Evolutionary conservation across 1,284 basidiomycete genomes (phyloP), one percentile per base, ranked within the genome.

Genomic region (Sporisorium exsertum): DNA sequence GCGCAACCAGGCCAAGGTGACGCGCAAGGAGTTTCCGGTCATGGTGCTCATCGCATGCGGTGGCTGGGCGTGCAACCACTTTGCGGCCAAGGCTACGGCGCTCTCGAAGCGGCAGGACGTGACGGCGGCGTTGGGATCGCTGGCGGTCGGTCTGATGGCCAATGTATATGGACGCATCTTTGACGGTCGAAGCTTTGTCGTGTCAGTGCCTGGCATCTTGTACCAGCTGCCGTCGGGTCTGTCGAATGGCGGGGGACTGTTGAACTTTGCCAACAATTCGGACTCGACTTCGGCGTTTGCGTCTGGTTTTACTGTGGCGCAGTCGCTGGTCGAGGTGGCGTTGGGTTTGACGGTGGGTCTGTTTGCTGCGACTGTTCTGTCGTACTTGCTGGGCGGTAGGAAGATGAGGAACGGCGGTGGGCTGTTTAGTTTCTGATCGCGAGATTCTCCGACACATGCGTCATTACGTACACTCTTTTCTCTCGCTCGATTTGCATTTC

Each of bases 141-240:
- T 96, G 77, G 90, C 91, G 1, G 93, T 95, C 45, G 94, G 94
- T 9, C 87, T 94, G 58, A 87, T 94, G 46, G 90, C 94, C 33
- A 95, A 95, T 84, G 52, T 94, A 15, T 95, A 93, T 73, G 93
- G 92, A 12, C 90, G 92, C 46, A 89, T 94, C 86, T 92, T 92
- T 84, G 88, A 89, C 35, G 92, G 92, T 2, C 92, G 92, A 59
- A 90, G 91, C 2, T 94, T 93, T 78, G 91, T 92, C 22, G 89
- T 93, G 9, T 84, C 77, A 9, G 76, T 80, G 9, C 63, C 84
- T 22, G 92, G 93, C 52, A 93, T 95, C 62, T 87, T 95, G 18
- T 93, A 94, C 86, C 94, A 95, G 87, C 89, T 95, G 0, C 94
- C 93, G 0, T 92, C 92, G 13, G 94, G 93, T 59, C 88, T 95